phyloP scores from a whole-genome alignment of 108 stramenopile genomes.

The Cyclotella sp. region DNA sequence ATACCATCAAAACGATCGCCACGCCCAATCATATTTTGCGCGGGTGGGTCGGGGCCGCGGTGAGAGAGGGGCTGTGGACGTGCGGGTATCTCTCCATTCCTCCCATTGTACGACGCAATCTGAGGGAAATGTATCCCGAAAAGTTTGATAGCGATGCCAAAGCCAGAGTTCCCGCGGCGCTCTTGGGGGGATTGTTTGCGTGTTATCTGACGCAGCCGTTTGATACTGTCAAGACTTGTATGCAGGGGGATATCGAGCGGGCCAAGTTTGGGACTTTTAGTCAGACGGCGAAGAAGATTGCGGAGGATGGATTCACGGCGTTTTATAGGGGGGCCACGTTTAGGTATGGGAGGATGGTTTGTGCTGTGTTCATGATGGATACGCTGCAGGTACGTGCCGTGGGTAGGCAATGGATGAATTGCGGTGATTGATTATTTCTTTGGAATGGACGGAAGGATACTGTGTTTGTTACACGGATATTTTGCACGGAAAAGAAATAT shows the following conservation, averaged over 20 bases:
- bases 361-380: conserved; percentile 95
- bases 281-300: conserved; percentile 72
- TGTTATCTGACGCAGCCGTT: conserved; percentile 92
- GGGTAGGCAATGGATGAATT: not conserved
- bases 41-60: conserved; percentile 83
- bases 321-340: conserved; percentile 94
- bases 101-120: conserved; percentile 79
- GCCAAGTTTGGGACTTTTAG: conserved; percentile 76
- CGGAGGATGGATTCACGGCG: conserved; percentile 76
- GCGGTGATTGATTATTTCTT: not conserved
- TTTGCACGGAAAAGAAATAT: too few relatives aligned
- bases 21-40: conserved; percentile 70
- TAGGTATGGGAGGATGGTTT: conserved; percentile 91
- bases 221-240: conserved; percentile 94
- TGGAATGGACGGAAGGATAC: not conserved
- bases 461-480: too few relatives aligned
- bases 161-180: conserved; percentile 88
- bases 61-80: conserved; percentile 92
- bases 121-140: conserved; percentile 80
- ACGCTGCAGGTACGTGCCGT: conserved; percentile 56
- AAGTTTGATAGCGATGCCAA: conserved; percentile 83
- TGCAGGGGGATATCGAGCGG: conserved; percentile 95
- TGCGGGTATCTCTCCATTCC: conserved; percentile 91
- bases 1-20: conserved; percentile 65
- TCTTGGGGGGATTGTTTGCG: conserved; percentile 89